Evolutionary conservation across 2,329 filamentous ascomycete genomes (phyloP), one percentile per base, ranked within the genome.

Genomic region (Botrytis porri): DNA sequence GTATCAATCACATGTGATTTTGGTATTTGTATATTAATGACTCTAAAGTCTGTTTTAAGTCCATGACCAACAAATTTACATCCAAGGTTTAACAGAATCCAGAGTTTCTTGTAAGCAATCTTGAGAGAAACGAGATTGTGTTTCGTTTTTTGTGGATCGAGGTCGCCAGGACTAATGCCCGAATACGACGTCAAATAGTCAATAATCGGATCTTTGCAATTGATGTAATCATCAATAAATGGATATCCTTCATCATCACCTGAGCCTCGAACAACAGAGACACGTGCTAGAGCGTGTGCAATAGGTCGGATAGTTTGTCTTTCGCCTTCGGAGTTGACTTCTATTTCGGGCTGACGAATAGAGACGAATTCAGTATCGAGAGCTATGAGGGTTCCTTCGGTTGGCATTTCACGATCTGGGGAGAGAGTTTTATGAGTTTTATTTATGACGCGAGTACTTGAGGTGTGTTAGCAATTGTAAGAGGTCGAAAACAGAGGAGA

Each of bases 211-310:
- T 98, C 96, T 74, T 91, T 91, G 78, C 97, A 95, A 45, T 90
- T 90, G 75, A 99, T 97, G 82, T 99, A 99, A 83, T 99, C 96
- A 80, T 99, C 96, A 76, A 99, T 97, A 80, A 98, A 98, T 0
- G 96, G 93, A 0, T 91, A 82, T 0, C 94, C 94, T 81, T 97
- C 93, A 57, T 92, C 84, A 75, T 91, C 87, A 32, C 94, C 95
- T 69, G 88, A 84, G 14, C 95, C 95, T 37, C 97, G 89, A 20
- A 98, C 87, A 1, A 98, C 94, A 0, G 95, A 98, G 2, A 97
- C 94, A 74, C 96, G 90, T n/a, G 95, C 96, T 20, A 99, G 88
- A 0, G 95, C 95, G 77, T 96, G 93, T 43, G 95, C 94, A 75
- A 92, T 95, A 0, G 96, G 96, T 1, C 95, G 89, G 59, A 98